Evolutionary conservation across 371 early-diverging fungal species (phyloP).

Genomic region (Capillidium rhysosporum): DNA sequence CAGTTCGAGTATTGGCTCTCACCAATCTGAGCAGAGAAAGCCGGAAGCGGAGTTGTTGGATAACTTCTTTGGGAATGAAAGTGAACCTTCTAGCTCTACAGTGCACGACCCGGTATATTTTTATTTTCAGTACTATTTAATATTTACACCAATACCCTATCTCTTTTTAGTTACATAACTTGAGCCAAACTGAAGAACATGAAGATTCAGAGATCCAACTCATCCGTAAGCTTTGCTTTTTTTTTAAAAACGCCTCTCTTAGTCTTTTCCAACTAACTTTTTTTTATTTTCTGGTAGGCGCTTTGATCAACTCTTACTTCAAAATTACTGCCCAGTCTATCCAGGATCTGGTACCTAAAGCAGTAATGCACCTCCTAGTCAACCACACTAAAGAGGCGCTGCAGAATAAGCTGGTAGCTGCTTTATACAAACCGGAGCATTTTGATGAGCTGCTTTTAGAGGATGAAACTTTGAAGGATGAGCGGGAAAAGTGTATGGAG

Average conservation of each 20-base stretch:
- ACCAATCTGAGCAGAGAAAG: slow-evolving; percentile 7
- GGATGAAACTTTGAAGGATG: slow-evolving; percentile 45
- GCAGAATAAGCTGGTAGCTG: slow-evolving; percentile 63
- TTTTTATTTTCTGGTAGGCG: too few species aligned
- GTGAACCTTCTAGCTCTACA: slow-evolving; percentile 5
- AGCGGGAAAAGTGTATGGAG: slow-evolving; percentile 51
- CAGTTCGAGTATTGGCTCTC: neutral
- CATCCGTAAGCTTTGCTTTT: slow-evolving; percentile 31
- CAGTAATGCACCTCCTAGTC: slow-evolving; percentile 72
- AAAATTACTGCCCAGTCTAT: slow-evolving; percentile 64
- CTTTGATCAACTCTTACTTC: slow-evolving; percentile 65
- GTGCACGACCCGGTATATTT: slow-evolving; percentile 8
- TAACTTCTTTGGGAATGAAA: slow-evolving; percentile 47
- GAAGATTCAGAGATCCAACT: slow-evolving; percentile 65
- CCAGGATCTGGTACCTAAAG: slow-evolving; percentile 81
- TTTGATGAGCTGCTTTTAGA: slow-evolving; percentile 56
- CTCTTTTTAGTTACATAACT: slow-evolving; percentile 19
- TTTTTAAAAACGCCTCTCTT: neutral
- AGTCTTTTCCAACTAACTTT: too few species aligned
- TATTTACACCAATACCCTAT: too few species aligned
- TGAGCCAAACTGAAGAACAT: slow-evolving; percentile 28
- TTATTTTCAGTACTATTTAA: slow-evolving; percentile 10
- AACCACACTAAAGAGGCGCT: slow-evolving; percentile 51
- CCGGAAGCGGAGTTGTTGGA: slow-evolving; percentile 42
- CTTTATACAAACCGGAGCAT: slow-evolving; percentile 53